A percentile compares a stretch with the other conserved stretches of the same genome.
phyloP scores from a whole-genome alignment of 1,284 basidiomycete genomes.

The Phylloboletellus chloephorus region DNA sequence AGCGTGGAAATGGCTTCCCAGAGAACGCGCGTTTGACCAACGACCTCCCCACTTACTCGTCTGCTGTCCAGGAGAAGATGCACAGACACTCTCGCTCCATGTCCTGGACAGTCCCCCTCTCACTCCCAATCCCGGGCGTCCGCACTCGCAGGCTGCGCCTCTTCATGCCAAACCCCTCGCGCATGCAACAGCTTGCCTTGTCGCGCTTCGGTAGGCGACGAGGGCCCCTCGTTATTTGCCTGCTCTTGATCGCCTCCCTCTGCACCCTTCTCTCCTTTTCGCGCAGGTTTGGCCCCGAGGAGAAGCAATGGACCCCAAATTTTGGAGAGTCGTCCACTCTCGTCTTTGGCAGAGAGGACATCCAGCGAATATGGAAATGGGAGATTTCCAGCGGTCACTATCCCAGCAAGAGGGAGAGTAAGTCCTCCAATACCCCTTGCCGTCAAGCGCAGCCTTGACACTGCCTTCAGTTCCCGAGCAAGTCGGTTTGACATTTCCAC shows the following conservation, averaged over 20 bases:
- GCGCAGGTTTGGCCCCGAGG: conserved; percentile 49
- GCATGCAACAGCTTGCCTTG: conserved; percentile 53
- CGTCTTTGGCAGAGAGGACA: conserved; percentile 69
- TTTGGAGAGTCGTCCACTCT: conserved; percentile 70
- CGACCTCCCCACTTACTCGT: conserved; percentile 54
- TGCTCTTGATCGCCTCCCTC: conserved; percentile 45
- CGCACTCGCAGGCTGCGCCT: conserved; percentile 47
- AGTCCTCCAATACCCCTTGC: conserved; percentile 30
- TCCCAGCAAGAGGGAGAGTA: conserved; percentile 72
- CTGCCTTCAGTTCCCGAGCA: conserved; percentile 61
- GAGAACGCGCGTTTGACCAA: conserved; percentile 43
- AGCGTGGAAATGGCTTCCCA: conserved; percentile 41
- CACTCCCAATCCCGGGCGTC: conserved; percentile 56
- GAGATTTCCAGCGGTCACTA: conserved; percentile 89
- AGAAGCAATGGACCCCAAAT: conserved; percentile 66
- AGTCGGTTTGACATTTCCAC: conserved; percentile 52
- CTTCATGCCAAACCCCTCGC: conserved; percentile 59
- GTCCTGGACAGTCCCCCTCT: conserved; percentile 57
- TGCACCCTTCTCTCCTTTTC: conserved; percentile 56
- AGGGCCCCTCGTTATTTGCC: conserved; percentile 45
- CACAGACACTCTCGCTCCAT: conserved; percentile 42
- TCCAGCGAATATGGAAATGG: conserved; percentile 90
- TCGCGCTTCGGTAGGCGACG: conserved; percentile 54
- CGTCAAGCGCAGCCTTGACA: conserved; percentile 1
- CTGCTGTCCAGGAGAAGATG: conserved; percentile 66